Percentiles rank a stretch among this genome's conserved stretches.
Evolutionary conservation across 2,329 filamentous ascomycete genomes (phyloP).

Genomic region (Cyclaneusma minus): DNA sequence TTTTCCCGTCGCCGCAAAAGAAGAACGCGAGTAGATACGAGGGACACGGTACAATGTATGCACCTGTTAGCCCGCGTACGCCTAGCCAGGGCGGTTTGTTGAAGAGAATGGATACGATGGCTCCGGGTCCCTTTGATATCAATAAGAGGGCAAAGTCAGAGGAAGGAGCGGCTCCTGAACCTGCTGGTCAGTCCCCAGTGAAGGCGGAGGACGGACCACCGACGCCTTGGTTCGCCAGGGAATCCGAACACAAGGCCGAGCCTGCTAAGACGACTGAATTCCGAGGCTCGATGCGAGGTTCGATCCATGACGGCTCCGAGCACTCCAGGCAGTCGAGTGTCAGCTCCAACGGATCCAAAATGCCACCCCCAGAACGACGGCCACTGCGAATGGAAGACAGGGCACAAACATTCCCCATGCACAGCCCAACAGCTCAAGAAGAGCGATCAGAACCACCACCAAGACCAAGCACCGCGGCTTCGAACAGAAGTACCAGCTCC

Average conservation of each 20-base stretch:
- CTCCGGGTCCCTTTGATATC: conserved; percentile 49
- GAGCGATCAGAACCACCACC: conserved; percentile 7
- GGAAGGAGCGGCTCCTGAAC: conserved; percentile 9
- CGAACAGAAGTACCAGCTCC: neutral
- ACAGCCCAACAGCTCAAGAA: no score
- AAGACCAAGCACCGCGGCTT: conserved; percentile 2
- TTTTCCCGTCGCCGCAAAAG: conserved; percentile 28
- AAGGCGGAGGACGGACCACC: no score
- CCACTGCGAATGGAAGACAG: no score
- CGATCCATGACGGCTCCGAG: no score
- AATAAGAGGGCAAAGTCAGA: conserved; percentile 19
- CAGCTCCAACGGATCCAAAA: no score
- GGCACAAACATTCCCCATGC: conserved; percentile 18
- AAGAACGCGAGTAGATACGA: conserved; percentile 5
- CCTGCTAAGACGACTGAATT: no score
- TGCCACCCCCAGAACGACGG: no score
- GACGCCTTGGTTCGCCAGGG: no score
- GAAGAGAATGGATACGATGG: conserved; percentile 48
- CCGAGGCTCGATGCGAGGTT: no score
- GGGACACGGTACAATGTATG: conserved; percentile 20
- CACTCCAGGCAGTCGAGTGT: no score
- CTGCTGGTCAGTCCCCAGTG: no score
- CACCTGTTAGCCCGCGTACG: conserved; percentile 30
- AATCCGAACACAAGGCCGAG: no score
- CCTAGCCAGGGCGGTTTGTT: conserved; percentile 30